A percentile compares a stretch with the other conserved stretches of the same genome.
These are phyloP conservation scores for Fonsecaea multimorphosa DNA, from an alignment of 2,329 filamentous ascomycete species.

Conservation along the genomic window DNA sequence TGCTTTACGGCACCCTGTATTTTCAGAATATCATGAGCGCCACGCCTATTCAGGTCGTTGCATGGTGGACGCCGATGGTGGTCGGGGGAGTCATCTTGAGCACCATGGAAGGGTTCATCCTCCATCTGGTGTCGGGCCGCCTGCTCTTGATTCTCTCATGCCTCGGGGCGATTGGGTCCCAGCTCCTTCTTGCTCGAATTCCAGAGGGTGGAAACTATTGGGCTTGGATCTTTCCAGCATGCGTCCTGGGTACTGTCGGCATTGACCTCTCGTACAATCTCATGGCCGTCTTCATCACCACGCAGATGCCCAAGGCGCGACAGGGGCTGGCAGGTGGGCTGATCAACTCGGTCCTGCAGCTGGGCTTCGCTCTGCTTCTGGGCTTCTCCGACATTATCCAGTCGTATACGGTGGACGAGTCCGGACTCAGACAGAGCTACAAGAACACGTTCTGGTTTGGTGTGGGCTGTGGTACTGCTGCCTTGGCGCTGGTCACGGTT, in stretches of 20 bases:
- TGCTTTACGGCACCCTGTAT: slow-evolving; percentile 74
- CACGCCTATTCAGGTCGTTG: slow-evolving; percentile 67
- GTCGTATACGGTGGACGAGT: slow-evolving; percentile 53
- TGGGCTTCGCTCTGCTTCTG: slow-evolving; percentile 74
- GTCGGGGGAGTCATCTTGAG: slow-evolving; percentile 71
- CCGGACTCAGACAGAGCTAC: slow-evolving; percentile 60
- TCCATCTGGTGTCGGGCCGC: slow-evolving; percentile 69
- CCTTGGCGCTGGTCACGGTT: slow-evolving; percentile 58
- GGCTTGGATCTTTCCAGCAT: slow-evolving; percentile 72
- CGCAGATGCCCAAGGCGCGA: slow-evolving; percentile 67
- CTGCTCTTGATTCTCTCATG: slow-evolving; percentile 68
- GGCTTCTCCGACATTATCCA: slow-evolving; percentile 70
- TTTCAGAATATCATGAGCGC: slow-evolving; percentile 66
- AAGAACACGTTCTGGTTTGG: slow-evolving; percentile 64
- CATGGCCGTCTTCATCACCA: slow-evolving; percentile 78
- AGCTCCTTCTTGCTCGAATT: slow-evolving; percentile 68
- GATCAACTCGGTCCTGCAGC: slow-evolving; percentile 72
- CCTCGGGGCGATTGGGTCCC: slow-evolving; percentile 63
- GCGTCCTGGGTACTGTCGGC: slow-evolving; percentile 69
- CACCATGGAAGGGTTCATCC: slow-evolving; percentile 66
- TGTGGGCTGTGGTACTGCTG: slow-evolving; percentile 60
- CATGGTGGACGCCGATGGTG: slow-evolving; percentile 72
- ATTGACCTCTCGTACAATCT: slow-evolving; percentile 79
- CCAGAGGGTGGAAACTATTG: slow-evolving; percentile 68
- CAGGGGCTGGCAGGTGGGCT: slow-evolving; percentile 76